Evolutionary conservation across 805 yeast genomes (phyloP), one percentile per base, ranked within the genome.

Genomic region (Komagataella populi): DNA sequence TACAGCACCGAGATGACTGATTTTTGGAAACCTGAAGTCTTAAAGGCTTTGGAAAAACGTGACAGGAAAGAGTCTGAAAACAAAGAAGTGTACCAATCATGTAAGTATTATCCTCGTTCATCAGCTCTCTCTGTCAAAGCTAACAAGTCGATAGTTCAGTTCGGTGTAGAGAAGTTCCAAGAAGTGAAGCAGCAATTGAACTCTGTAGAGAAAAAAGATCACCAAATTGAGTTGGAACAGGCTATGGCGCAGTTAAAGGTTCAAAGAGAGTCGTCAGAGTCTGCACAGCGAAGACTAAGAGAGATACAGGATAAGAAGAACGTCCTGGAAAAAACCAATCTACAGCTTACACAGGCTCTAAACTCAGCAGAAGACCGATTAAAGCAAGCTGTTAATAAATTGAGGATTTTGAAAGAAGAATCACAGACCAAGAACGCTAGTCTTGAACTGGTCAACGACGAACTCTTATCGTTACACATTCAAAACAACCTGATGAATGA

Each of bases 391-490:
- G 39, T 30, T 14, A 30, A 30, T 30, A 30, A 30, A 30, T 30
- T 30, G 39, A 30, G 14, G 39, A 14, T 30, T 30, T 30, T 50
- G 45, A 48, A 60, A 48, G 70, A 68, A 50, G 71, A 67, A 49
- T 50, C 59, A n/a, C 55, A 51, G n/a, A 48, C 62, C 52, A 77
- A 72, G 58, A 70, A 70, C 53, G 70, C 70, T 53, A 69, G 73
- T 24, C 66, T 77, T 36, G 80, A 76, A 50, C 58, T 73, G 6
- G 64, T 74, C 36, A 77, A 76, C 54, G 83, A 78, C 55, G 78
- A 76, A 55, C 59, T 73, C 6, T 60, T 78, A 50, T 69, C 76
- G 17, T 58, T 68, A 39, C 77, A 75, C 57, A 74, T 78, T 46
- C 81, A 77, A 57, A 71, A 68, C 51, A 75, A 75, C 52, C 69